A percentile compares a stretch with the other conserved stretches of the same genome.
Evolutionary conservation across 306 rosid species (phyloP).

Genomic region (Argentina anserina): DNA sequence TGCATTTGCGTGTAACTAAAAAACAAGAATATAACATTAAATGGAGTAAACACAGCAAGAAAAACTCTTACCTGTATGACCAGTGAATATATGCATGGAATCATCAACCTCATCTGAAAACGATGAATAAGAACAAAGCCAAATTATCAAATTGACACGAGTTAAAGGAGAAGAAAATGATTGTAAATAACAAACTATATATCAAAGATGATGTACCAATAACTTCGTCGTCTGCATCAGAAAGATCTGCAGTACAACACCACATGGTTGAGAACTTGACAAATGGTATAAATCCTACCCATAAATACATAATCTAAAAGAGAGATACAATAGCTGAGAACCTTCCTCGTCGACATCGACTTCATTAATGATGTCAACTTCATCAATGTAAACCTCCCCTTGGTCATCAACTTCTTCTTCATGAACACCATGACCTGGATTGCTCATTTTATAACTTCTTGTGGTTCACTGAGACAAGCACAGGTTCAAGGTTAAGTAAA

Average conservation of each 20-base stretch:
- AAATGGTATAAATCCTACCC: background rate
- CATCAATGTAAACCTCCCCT: constrained; percentile 45
- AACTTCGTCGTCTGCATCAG: constrained; percentile 44
- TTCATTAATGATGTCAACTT: constrained; percentile 41
- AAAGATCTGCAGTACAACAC: constrained; percentile 40
- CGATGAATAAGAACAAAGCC: constrained; percentile 6
- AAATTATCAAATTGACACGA: background rate
- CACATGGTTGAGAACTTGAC: background rate
- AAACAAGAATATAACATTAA: background rate
- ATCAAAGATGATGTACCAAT: constrained; percentile 23
- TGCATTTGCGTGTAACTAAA: background rate
- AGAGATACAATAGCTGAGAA: background rate
- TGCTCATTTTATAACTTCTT: constrained; percentile 19
- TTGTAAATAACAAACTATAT: background rate
- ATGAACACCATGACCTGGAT: constrained; percentile 10
- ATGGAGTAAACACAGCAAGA: background rate
- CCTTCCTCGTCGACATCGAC: constrained; percentile 44
- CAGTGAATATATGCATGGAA: constrained; percentile 69
- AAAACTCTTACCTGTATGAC: constrained; percentile 57
- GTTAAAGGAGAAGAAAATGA: background rate
- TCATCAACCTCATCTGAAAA: constrained; percentile 65
- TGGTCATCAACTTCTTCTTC: constrained; percentile 45
- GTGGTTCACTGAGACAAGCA: background rate
- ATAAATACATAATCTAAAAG: background rate
- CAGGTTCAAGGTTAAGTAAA: background rate